A percentile compares a stretch with the other conserved stretches of the same genome.
These are phyloP conservation scores for Rhododendron ovatum DNA, from an alignment of 148 eudicot species.

Conservation along the genomic window DNA sequence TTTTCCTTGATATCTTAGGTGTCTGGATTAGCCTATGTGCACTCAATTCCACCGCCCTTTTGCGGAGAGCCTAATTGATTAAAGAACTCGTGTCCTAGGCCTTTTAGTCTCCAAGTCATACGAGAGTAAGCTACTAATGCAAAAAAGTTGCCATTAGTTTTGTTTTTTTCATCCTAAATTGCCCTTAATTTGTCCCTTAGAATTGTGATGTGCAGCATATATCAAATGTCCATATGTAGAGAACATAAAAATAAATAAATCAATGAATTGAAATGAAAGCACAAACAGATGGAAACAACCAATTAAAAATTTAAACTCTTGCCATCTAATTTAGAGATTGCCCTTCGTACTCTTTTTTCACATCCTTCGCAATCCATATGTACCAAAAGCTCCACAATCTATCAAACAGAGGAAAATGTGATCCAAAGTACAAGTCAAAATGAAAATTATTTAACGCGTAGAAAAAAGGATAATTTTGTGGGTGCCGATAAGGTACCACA, in stretches of 20 bases:
- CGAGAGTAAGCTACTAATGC: background rate
- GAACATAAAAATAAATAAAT: background rate
- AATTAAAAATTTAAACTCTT: slow-evolving; percentile 11
- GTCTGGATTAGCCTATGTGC: too few relatives aligned
- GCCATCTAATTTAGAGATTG: slow-evolving; percentile 43
- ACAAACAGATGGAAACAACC: background rate
- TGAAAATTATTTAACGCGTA: background rate
- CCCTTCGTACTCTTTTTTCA: slow-evolving; percentile 43
- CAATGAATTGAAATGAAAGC: background rate
- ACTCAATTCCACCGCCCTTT: too few relatives aligned
- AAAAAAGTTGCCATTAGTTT: background rate
- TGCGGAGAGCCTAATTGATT: background rate
- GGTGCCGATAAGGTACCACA: too few relatives aligned
- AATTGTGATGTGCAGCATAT: background rate
- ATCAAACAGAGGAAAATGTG: background rate
- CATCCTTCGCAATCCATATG: slow-evolving; percentile 62
- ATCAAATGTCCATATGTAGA: background rate
- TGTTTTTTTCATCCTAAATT: background rate
- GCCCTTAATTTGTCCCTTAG: background rate
- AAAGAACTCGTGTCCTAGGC: background rate
- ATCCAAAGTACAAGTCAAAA: background rate
- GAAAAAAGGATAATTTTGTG: too few relatives aligned
- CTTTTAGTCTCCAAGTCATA: background rate
- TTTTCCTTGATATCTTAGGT: too few relatives aligned
- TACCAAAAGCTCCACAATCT: slow-evolving; percentile 54